These are phyloP conservation scores for Rosa persica DNA, from an alignment of 306 rosid genomes.

Conservation along the genomic window DNA sequence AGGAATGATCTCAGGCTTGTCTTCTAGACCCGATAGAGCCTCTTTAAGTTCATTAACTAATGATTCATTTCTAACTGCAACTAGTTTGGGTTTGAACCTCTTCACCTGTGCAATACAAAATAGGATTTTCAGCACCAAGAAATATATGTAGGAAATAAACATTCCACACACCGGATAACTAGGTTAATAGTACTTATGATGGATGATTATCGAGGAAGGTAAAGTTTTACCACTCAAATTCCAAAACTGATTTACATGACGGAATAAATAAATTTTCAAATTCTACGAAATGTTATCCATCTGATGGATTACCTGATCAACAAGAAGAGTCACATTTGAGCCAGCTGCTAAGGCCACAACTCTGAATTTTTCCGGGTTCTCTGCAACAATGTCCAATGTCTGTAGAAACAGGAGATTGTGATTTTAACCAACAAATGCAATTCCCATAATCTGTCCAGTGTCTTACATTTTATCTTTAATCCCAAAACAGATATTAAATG, in stretches of 20 bases:
- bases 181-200: neutral
- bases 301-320: slow-evolving; percentile 71
- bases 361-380: slow-evolving; percentile 87
- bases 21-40: slow-evolving; percentile 74
- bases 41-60: slow-evolving; percentile 79
- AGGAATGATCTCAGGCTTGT: slow-evolving; percentile 92
- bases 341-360: slow-evolving; percentile 97
- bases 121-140: slow-evolving; percentile 7
- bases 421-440: slow-evolving; percentile 21
- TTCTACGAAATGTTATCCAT: slow-evolving; percentile 15
- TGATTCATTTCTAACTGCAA: slow-evolving; percentile 86
- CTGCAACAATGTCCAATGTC: slow-evolving; percentile 98
- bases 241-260: neutral
- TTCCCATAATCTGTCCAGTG: slow-evolving; percentile 9
- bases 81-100: slow-evolving; percentile 87
- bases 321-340: slow-evolving; percentile 90
- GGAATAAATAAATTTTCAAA: neutral
- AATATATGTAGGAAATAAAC: neutral
- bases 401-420: slow-evolving; percentile 38
- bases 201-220: neutral
- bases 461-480: neutral
- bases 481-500: neutral
- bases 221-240: neutral
- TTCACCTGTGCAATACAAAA: slow-evolving; percentile 56
- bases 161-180: slow-evolving; percentile 8